A percentile compares a stretch with the other conserved stretches of the same genome.
phyloP scores from a whole-genome alignment of 177 flowering plant species.

The Vitis hybrid region DNA sequence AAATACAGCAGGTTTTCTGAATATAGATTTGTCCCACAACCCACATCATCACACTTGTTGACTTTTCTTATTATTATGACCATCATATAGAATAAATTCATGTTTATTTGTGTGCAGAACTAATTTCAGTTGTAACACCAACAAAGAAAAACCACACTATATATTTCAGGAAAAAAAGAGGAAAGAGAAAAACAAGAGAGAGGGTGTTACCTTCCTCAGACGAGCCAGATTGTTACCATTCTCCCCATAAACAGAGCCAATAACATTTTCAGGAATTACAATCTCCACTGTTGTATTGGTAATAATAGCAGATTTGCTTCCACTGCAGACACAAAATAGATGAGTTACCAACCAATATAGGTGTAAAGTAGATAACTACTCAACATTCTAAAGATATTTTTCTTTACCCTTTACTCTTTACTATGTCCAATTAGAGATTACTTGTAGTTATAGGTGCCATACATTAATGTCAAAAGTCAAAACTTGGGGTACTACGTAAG shows the following conservation, averaged over 20 bases:
- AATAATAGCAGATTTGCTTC: conserved; percentile 45
- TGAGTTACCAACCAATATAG: background rate
- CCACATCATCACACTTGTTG: too few relatives aligned
- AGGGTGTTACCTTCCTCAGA: conserved; percentile 61
- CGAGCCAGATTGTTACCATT: conserved; percentile 66
- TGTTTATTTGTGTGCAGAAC: background rate
- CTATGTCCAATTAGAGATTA: background rate
- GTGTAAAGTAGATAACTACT: conserved; percentile 1
- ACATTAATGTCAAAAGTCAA: background rate
- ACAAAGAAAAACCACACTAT: too few relatives aligned
- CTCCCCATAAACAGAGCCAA: conserved; percentile 75
- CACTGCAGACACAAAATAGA: conserved; percentile 36
- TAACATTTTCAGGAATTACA: conserved; percentile 50
- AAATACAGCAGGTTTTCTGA: too few relatives aligned
- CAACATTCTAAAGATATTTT: background rate
- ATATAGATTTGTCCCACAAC: too few relatives aligned
- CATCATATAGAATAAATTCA: background rate
- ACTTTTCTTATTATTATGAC: too few relatives aligned
- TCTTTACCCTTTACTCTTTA: background rate
- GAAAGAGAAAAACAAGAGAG: background rate
- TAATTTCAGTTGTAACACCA: background rate
- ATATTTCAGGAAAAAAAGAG: background rate
- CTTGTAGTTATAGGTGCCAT: background rate
- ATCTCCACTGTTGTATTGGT: conserved; percentile 72
- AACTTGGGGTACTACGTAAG: background rate